Evolutionary conservation across 352 stramenopile genomes (phyloP).

Genomic region (Globisporangium canariense): DNA sequence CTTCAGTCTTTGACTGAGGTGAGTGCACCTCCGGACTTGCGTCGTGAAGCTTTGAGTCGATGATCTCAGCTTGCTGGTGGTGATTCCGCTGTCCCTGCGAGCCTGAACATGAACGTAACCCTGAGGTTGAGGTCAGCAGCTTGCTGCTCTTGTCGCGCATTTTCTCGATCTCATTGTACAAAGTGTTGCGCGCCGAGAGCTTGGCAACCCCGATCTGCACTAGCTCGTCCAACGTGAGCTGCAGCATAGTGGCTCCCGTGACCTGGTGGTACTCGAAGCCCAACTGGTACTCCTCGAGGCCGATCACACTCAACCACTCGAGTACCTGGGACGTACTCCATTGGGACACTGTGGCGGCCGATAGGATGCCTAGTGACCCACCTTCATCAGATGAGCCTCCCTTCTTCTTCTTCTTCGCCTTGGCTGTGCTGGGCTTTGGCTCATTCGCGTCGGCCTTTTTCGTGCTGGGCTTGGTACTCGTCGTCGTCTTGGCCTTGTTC

Average conservation of each 20-base stretch:
- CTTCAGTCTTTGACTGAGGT: slow-evolving; percentile 14
- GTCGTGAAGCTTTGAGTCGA: slow-evolving; percentile 59
- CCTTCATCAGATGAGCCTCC: slow-evolving; percentile 1
- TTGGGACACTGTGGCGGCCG: slow-evolving; percentile 32
- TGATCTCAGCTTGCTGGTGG: slow-evolving; percentile 30
- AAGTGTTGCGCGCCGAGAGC: slow-evolving; percentile 52
- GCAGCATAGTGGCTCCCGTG: slow-evolving; percentile 44
- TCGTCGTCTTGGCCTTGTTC: slow-evolving; percentile 20
- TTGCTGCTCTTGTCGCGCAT: slow-evolving; percentile 26
- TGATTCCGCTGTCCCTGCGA: background rate
- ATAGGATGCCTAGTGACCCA: slow-evolving; percentile 20
- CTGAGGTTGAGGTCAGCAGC: too few relatives aligned
- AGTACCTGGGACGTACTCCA: slow-evolving; percentile 61
- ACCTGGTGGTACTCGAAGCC: slow-evolving; percentile 82
- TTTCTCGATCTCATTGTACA: slow-evolving; percentile 51
- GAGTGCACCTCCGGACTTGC: slow-evolving; percentile 27
- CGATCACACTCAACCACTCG: slow-evolving; percentile 58
- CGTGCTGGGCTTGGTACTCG: background rate
- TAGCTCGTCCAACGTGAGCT: slow-evolving; percentile 42
- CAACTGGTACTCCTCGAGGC: slow-evolving; percentile 58
- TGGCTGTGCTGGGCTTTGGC: background rate
- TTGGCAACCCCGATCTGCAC: slow-evolving; percentile 50
- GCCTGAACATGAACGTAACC: background rate
- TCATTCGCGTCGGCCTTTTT: background rate
- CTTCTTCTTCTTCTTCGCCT: slow-evolving; percentile 23